Conservation (phyloP, 2,329 filamentous ascomycete genomes). For the Juglanconis juglandina region DNA sequence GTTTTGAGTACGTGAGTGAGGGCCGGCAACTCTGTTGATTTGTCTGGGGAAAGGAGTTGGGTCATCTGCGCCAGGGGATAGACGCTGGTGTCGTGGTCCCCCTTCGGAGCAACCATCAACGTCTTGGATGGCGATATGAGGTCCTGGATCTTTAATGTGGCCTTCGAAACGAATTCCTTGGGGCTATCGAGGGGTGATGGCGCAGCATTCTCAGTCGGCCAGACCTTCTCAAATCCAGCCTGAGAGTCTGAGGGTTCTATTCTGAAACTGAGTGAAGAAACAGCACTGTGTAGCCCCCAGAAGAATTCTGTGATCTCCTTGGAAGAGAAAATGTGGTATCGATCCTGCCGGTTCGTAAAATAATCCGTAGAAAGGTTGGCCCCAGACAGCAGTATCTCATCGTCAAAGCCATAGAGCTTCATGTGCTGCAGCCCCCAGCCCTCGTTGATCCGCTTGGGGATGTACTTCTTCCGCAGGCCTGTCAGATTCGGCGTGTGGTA, state of each 20-base stretch:
- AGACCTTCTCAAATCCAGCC: constrained; percentile 61
- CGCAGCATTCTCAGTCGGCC: constrained; percentile 72
- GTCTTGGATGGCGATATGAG: constrained; percentile 57
- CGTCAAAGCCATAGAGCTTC: constrained; percentile 95
- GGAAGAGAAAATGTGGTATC: constrained; percentile 88
- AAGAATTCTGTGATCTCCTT: constrained; percentile 80
- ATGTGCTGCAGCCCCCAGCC: constrained; percentile 98
- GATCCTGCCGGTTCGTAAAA: constrained; percentile 91
- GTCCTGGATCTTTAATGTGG: constrained; percentile 63
- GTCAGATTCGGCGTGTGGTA: constrained; percentile 97
- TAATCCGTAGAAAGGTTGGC: constrained; percentile 93
- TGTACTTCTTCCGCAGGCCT: constrained; percentile 74
- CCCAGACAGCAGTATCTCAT: constrained; percentile 91
- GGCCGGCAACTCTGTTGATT: constrained; percentile 84
- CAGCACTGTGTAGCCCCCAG: constrained; percentile 68
- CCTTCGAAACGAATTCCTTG: constrained; percentile 63
- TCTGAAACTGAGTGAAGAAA: constrained; percentile 77
- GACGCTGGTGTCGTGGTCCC: constrained; percentile 61
- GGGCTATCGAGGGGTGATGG: constrained; percentile 72
- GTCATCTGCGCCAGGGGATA: constrained; percentile 89
- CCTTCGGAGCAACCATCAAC: constrained; percentile 14
- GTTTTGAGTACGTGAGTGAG: constrained; percentile 70
- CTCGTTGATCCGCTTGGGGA: constrained; percentile 91
- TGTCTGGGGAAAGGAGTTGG: constrained; percentile 72
- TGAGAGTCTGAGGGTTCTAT: constrained; percentile 60